Base-by-base conservation (phyloP, 129 eudicot species). In the Escallonia herrerae region DNA sequence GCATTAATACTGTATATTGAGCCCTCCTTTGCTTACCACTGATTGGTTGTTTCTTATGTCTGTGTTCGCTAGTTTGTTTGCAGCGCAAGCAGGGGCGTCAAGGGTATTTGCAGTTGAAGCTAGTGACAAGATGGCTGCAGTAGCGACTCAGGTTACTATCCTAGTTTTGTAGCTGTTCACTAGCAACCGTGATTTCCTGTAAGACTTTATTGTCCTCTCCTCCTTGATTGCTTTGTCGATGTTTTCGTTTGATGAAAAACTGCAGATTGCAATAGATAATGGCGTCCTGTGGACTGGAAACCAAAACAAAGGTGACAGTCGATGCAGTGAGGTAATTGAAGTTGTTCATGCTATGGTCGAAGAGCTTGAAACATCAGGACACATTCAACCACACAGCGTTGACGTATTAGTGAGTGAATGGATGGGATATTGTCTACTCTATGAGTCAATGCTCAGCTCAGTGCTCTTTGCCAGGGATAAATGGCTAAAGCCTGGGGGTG, bases 401-500 rank as follows among this genome's bases (percentile, higher is more conserved):
- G 99, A 93, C 82, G 95, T 94, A 52, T 74, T 94, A 69, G 41
- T 94, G 39, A 94, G 96, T 63, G 96, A 94, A 58, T 94, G 96
- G 99, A 94, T 94, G 96, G 98, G 99, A 15, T 94, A 89, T 73
- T 89, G 97, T 68, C 77, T 94, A 54, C 99, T 94, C 22, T 94
- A 94, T 38, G 97, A 94, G 66, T 81, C 99, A 49, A 93, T 93
- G 97, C 90, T 94, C 63, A 78, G 74, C 74, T 94, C 95, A 10
- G 99, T 94, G 62, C 90, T 93, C 56, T 66, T 71, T 81, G 99
- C 99, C 40, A 79, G 99, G 13, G 99, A 93, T 74, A 68, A 76
- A 74, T 93, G 91, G 96, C 69, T 93, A 58, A 93, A 93, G 76
- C 95, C 99, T 59, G 96, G 96, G 40, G 99, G 96, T 60, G 99